Conservation (phyloP, 371 early-diverging fungal species). For the Rhizopus arrhizus region DNA sequence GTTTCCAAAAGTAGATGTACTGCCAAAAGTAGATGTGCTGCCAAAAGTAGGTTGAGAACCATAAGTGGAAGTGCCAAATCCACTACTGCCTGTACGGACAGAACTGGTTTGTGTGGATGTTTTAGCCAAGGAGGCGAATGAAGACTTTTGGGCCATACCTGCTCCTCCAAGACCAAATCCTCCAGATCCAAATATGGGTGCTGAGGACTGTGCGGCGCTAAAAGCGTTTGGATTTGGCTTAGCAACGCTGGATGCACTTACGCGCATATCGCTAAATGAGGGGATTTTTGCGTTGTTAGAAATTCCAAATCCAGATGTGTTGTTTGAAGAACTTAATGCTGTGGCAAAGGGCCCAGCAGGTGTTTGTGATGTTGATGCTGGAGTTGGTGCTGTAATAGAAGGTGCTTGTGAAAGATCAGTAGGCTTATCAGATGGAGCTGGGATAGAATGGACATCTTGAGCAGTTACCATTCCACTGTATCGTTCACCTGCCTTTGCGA, state of each 20-base stretch:
- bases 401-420: neutral
- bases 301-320: constrained; percentile 8
- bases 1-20: neutral
- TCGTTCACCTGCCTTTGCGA: constrained; percentile 21
- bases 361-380: neutral
- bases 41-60: constrained; percentile 23
- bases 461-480: constrained; percentile 16
- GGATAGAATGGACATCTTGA: constrained; percentile 3
- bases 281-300: constrained; percentile 7
- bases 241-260: neutral
- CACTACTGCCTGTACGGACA: too few species aligned
- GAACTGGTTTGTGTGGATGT: neutral
- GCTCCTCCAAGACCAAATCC: constrained; percentile 8
- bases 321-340: constrained; percentile 8
- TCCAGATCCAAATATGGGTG: constrained; percentile 23
- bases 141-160: constrained; percentile 2
- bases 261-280: neutral
- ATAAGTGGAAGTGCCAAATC: too few species aligned
- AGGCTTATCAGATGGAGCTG: neutral
- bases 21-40: constrained; percentile 13
- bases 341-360: constrained; percentile 8
- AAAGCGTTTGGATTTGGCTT: constrained; percentile 8
- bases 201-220: constrained; percentile 6
- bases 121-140: constrained; percentile 9
- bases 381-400: neutral